Evolutionary conservation across 495 filamentous ascomycete genomes (phyloP), one percentile per base, ranked within the genome.

Genomic region (Pseudotulostoma volvatum): DNA sequence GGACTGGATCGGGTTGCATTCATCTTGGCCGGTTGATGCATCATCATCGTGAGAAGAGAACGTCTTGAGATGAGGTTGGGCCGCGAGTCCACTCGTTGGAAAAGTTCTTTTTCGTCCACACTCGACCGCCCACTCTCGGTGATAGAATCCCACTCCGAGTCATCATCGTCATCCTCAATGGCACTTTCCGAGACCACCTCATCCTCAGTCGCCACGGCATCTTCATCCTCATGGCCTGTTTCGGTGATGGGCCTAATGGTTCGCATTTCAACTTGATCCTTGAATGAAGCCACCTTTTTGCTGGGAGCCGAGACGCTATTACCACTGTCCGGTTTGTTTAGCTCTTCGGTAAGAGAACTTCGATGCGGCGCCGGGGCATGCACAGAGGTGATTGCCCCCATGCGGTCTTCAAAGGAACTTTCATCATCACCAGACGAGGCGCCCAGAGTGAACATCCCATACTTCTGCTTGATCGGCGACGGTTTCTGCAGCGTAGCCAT

Each of bases 61-160:
- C 82, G 76, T 16, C 81, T 74, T 5, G 92, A 92, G 7, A 79
- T 76, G 3, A 97, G 70, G 44, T 93, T 81, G 1, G 81, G 77
- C 45, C 76, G 73, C 14, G 88, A 94, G 53, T 94, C 85, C 19
- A 96, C 86, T 4, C 90, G 76, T 52, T 84, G 74, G 67, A 96
- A 96, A 45, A 82, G 63, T 38, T 74, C 63, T 42, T 73, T 76
- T 14, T 90, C 84, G 39, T 88, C 81, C 17, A 82, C 67, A 49
- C 78, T 88, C 0, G 84, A 81, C 38, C 74, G 77, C 16, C 75
- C 84, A 48, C 77, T 92, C 42, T 92, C 81, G 21, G 85, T 85
- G n/a, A 79, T 73, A 5, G 85, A 90, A 46, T 94, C 88, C 53
- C 93, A 86, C 84, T 85, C 93, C 40, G 90, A 81, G 8, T 69